Percentiles rank a stretch among this genome's conserved stretches.
Conservation (phyloP, 352 stramenopile genomes). For the Globisporangium orthogonon region DNA sequence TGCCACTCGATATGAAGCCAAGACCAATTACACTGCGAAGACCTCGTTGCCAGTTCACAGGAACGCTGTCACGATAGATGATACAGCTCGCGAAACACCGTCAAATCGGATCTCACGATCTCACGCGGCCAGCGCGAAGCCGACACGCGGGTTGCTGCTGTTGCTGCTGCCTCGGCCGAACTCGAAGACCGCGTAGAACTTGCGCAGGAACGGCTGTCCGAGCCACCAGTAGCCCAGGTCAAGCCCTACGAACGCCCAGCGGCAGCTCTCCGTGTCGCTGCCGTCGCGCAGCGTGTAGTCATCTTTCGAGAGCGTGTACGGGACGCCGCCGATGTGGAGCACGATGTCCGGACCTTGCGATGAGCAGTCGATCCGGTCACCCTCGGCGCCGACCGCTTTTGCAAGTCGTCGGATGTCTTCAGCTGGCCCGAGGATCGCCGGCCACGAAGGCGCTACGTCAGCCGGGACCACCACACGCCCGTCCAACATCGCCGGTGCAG, state of each 20-base stretch:
- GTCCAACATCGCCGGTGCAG: not conserved
- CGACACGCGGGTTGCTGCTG: not conserved
- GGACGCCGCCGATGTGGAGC: slow-evolving; percentile 69
- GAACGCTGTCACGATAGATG: too few relatives aligned
- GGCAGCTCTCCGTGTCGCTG: not conserved
- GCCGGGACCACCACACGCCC: not conserved
- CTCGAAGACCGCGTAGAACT: slow-evolving; percentile 9
- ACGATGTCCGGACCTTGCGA: slow-evolving; percentile 64
- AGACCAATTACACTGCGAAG: too few relatives aligned
- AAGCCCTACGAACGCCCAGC: not conserved
- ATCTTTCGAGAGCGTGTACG: slow-evolving; percentile 61
- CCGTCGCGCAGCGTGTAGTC: slow-evolving; percentile 28
- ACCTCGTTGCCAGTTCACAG: too few relatives aligned
- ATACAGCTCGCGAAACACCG: too few relatives aligned
- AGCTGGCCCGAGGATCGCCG: not conserved
- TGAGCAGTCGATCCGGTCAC: slow-evolving; percentile 55
- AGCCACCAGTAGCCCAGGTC: not conserved
- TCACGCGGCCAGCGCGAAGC: slow-evolving; percentile 1
- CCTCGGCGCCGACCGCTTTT: not conserved
- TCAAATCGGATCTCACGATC: too few relatives aligned
- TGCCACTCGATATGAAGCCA: too few relatives aligned
- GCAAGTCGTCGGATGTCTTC: not conserved
- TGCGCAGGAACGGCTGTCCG: slow-evolving; percentile 7
- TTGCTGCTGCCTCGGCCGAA: not conserved
- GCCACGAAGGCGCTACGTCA: not conserved